phyloP scores from a whole-genome alignment of 805 yeast species.

The Torulaspora indica region DNA sequence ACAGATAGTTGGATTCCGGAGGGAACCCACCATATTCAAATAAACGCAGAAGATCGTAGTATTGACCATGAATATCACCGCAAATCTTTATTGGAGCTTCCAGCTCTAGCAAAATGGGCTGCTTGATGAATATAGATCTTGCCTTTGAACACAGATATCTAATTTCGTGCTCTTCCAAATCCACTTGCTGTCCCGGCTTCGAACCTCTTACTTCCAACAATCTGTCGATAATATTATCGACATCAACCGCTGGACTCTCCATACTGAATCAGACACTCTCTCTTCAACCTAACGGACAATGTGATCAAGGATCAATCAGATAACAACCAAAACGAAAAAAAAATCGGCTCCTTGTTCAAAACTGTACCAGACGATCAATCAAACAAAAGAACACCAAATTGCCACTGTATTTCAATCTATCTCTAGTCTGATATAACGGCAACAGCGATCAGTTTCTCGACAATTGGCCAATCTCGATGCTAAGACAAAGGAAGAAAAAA shows the following conservation, averaged over 20 bases:
- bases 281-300: no score
- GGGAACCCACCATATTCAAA: conserved; percentile 99
- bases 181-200: conserved; percentile 96
- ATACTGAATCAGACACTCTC: conserved; percentile 27
- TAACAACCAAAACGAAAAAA: conserved; percentile 4
- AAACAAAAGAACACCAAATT: no score
- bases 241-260: conserved; percentile 76
- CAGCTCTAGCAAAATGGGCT: conserved; percentile 88
- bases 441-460: no score
- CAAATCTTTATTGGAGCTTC: conserved; percentile 97
- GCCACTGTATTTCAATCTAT: no score
- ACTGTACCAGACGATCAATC: background rate
- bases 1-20: conserved; percentile 94
- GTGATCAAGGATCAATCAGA: background rate
- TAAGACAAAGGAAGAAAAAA: no score
- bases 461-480: no score
- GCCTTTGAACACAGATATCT: conserved; percentile 95
- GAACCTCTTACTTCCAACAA: conserved; percentile 96
- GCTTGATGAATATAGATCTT: conserved; percentile 95
- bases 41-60: conserved; percentile 88
- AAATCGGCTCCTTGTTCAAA: background rate
- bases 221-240: conserved; percentile 95
- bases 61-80: conserved; percentile 98
- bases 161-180: conserved; percentile 88
- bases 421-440: no score